Base-by-base conservation (phyloP, 208 protist species). In the Sergeia podlipaevii region DNA sequence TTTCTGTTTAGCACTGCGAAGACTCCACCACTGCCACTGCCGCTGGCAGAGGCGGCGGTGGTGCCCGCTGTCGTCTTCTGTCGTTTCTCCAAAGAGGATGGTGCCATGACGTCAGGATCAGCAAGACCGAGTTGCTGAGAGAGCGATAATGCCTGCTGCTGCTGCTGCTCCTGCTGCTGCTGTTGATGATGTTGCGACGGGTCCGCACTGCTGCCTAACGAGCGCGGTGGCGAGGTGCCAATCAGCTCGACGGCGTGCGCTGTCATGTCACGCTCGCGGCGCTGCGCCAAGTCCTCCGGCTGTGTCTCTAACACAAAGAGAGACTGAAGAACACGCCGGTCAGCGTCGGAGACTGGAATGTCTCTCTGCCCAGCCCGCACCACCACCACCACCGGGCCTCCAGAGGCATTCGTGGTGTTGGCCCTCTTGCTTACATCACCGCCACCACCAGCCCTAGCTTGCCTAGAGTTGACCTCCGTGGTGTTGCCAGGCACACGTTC, bases 251-350 rank as follows among this genome's bases (percentile, higher is more conserved):
- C 47, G 27, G 48, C 39, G 5, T 50, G 43, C 1, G 44, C 46
- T 51, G 45, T 54, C 30, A 65, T 39, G 20, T 68, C 59, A 1
- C 51, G 59, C 37, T 60, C 56, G n/a, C 59, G 51, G 36, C 60
- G 66, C 44, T 50, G 39, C 1, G 66, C 67, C 24, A 67, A 48
- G 24, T 75, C 70, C 27, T 67, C 62, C 4, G 61, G 62, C 54
- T 73, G 71, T 13, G 76, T 83, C 39, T 83, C 76, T 11, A 79
- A 51, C 42, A 63, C 52, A 29, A 65, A 21, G 10, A 79, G 62
- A 28, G 70, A 55, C 56, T 65, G 33, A 20, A 82, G 29, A 18
- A 69, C 46, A 1, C 47, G 46, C 3, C 38, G 46, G 21, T 82
- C 65, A 4, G 23, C 44, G 1, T 29, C 23, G 13, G 58, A 44